phyloP scores from a whole-genome alignment of 345 rosid species.

The Sisymbrium altissimum region DNA sequence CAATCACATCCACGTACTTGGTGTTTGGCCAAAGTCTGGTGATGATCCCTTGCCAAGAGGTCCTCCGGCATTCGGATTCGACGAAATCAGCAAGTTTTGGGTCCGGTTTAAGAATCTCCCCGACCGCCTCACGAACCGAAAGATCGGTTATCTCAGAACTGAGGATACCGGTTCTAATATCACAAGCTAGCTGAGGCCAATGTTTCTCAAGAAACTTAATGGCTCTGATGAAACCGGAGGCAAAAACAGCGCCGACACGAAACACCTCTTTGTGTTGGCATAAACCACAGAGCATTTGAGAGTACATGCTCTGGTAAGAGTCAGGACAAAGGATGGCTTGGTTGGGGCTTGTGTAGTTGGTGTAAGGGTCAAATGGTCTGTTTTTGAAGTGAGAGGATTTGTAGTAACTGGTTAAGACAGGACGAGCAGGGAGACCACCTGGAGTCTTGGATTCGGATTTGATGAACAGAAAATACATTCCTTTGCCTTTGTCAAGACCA shows the following conservation, averaged over 20 bases:
- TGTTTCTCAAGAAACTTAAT: conserved; percentile 71
- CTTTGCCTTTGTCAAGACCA: conserved; percentile 72
- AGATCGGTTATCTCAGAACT: conserved; percentile 52
- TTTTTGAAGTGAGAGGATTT: conserved; percentile 65
- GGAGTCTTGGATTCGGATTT: conserved; percentile 73
- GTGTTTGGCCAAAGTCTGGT: conserved; percentile 79
- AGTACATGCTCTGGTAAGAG: conserved; percentile 79
- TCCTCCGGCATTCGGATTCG: conserved; percentile 47
- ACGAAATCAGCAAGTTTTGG: conserved; percentile 60
- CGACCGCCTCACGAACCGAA: conserved; percentile 54
- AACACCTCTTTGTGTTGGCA: conserved; percentile 62
- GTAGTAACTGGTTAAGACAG: conserved; percentile 73
- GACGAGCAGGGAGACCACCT: conserved; percentile 67
- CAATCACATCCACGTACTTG: conserved; percentile 90
- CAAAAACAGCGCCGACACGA: conserved; percentile 78
- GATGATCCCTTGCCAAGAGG: conserved; percentile 71
- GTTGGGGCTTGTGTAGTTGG: conserved; percentile 82
- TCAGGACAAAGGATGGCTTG: conserved; percentile 72
- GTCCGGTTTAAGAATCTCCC: conserved; percentile 60
- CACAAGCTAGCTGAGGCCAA: conserved; percentile 48
- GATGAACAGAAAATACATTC: conserved; percentile 72
- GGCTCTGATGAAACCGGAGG: conserved; percentile 80
- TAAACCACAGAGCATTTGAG: conserved; percentile 76
- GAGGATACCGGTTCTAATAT: conserved; percentile 52
- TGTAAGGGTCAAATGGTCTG: conserved; percentile 65